Evolutionary conservation across 768 basidiomycete species (phyloP), one percentile per base, ranked within the genome.

Genomic region (Lactarius akahatsu): DNA sequence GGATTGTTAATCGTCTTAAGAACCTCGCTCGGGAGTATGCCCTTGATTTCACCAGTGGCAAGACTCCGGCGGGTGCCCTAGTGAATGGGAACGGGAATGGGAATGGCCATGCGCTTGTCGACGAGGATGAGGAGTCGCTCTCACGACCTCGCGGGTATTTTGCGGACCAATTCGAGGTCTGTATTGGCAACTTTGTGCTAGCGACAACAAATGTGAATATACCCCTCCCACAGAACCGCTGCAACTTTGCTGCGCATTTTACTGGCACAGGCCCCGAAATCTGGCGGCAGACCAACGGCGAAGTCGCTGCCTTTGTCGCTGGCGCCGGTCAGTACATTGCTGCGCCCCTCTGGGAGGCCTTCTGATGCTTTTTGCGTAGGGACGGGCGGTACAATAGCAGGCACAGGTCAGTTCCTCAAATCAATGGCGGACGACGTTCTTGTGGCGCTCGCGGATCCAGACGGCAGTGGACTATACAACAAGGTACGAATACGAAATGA

Each of bases 361-460:
- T 56, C 20, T 47, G 54, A 56, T 20, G 28, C 47, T 26, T 62
- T 52, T 34, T 34, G 36, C 38, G 23, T 45, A 66, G 93, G 94
- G n/a, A 98, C 96, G 2, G 96, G 97, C 6, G 97, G 97, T 15
- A 98, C 96, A 3, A 85, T 99, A 59, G 90, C 94, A 2, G 96
- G 96, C 0, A 84, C 82, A 5, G 95, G 93, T 0, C 82, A 79
- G 59, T 96, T 82, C 73, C 78, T 99, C 61, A 96, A 95, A 77
- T 84, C 84, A 13, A 85, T 86, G 80, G 81, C 91, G 57, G 80
- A 85, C 28, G 79, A 83, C 64, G 71, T 96, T 55, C 72, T 84
- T 15, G 82, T 98, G 13, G 87, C 88, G 6, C 81, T 99, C 59
- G 83, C 92, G 13, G 97, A 99, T 77, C 95, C 96, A 0, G 90